Percentiles rank a stretch among this genome's conserved stretches.
These are phyloP conservation scores for Salvia hispanica DNA, from an alignment of 257 asterid species.

Conservation along the genomic window DNA sequence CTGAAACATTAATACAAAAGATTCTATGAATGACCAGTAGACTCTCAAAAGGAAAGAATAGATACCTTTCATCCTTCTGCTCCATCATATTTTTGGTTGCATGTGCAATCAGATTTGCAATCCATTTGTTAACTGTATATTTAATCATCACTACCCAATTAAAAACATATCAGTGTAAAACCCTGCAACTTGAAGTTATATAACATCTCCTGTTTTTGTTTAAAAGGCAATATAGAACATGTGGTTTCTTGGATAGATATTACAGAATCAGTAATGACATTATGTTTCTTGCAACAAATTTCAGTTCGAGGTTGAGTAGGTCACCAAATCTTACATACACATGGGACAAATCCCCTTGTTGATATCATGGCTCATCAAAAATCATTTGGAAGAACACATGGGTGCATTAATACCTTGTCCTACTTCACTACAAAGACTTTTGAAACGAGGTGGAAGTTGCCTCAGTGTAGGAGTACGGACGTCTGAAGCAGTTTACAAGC, in stretches of 20 bases:
- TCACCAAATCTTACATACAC: not conserved
- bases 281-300: not conserved
- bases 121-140: slow-evolving; percentile 87
- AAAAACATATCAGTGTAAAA: not conserved
- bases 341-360: no score
- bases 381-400: no score
- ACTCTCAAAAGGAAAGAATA: slow-evolving; percentile 2
- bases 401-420: no score
- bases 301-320: not conserved
- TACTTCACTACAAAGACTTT: no score
- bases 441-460: no score
- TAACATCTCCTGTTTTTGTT: not conserved
- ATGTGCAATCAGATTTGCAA: slow-evolving; percentile 83
- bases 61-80: slow-evolving; percentile 93
- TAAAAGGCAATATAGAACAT: not conserved
- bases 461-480: no score
- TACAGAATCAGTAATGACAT: not conserved
- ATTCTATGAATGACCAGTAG: not conserved
- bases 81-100: slow-evolving; percentile 94
- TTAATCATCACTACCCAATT: slow-evolving; percentile 20
- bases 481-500: no score
- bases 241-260: slow-evolving; percentile 5
- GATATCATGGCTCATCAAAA: no score
- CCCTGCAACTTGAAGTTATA: not conserved
- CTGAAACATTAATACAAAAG: not conserved